phyloP scores from a whole-genome alignment of 2,329 filamentous ascomycete genomes.

The Alternaria viburni region DNA sequence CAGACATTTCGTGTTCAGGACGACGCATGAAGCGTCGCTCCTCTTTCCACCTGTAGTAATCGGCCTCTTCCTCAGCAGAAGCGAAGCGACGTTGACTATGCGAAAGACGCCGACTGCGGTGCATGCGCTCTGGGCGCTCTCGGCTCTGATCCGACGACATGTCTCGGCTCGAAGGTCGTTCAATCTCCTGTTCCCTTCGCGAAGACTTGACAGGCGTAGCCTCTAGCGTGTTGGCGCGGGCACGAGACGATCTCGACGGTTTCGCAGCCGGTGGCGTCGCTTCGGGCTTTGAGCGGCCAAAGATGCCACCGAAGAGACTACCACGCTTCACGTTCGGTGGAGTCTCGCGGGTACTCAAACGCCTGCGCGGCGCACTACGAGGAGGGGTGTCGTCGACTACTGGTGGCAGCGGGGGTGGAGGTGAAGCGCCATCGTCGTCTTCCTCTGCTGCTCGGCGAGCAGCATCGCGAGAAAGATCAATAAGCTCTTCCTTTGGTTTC shows the following conservation, averaged over 20 bases:
- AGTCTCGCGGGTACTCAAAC: constrained; percentile 37
- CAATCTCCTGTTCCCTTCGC: constrained; percentile 30
- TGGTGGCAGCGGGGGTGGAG: constrained; percentile 20
- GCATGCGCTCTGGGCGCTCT: constrained; percentile 39
- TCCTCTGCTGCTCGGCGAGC: constrained; percentile 29
- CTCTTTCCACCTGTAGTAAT: constrained; percentile 41
- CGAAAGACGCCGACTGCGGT: constrained; percentile 40
- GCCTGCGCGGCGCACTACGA: constrained; percentile 29
- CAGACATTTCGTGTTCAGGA: constrained; percentile 37
- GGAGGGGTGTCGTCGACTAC: constrained; percentile 25
- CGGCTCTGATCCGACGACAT: constrained; percentile 43
- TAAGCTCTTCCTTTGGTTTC: constrained; percentile 19
- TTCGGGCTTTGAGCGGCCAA: constrained; percentile 43
- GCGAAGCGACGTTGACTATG: constrained; percentile 35
- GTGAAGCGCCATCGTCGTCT: constrained; percentile 12
- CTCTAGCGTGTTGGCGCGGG: constrained; percentile 33
- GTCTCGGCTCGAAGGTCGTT: constrained; percentile 35
- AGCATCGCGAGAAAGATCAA: constrained; percentile 29
- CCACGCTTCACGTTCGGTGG: constrained; percentile 33
- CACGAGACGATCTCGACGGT: constrained; percentile 29
- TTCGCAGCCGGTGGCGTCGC: constrained; percentile 30
- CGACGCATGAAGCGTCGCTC: constrained; percentile 33
- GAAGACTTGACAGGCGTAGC: constrained; percentile 17
- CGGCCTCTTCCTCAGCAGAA: constrained; percentile 40
- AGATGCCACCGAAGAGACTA: constrained; percentile 41